Evolutionary conservation across 108 stramenopile genomes (phyloP).

Genomic region (Fistulifera solaris): DNA sequence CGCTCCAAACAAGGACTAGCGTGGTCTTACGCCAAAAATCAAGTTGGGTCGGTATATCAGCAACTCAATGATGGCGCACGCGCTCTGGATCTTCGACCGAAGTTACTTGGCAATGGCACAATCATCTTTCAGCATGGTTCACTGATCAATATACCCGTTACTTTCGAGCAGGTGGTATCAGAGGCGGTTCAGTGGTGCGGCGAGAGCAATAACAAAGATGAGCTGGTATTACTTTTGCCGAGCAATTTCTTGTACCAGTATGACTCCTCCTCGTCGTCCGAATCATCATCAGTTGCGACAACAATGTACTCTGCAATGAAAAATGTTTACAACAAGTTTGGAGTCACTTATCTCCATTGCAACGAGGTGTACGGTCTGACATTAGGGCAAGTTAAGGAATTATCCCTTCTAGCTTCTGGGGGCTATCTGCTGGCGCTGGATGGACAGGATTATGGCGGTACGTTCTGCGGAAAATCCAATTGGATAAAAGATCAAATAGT

Average conservation of each 20-base stretch:
- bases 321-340: constrained; percentile 30
- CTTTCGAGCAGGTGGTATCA: constrained; percentile 27
- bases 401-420: constrained; percentile 23
- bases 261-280: constrained; percentile 15
- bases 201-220: constrained; percentile 38
- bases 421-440: constrained; percentile 67
- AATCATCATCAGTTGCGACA: constrained; percentile 2
- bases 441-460: constrained; percentile 52
- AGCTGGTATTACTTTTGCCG: constrained; percentile 56
- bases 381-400: constrained; percentile 41
- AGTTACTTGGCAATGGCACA: constrained; percentile 47
- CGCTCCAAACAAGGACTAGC: constrained; percentile 16
- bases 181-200: constrained; percentile 48
- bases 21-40: constrained; percentile 58
- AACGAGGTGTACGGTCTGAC: constrained; percentile 36
- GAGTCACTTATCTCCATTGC: constrained; percentile 48
- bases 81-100: constrained; percentile 63
- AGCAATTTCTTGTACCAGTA: constrained; percentile 19
- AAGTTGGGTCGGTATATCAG: constrained; percentile 46
- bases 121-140: constrained; percentile 58
- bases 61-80: constrained; percentile 63
- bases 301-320: constrained; percentile 28
- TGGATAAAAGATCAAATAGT: constrained; percentile 41
- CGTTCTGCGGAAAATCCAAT: constrained; percentile 59
- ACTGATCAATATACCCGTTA: constrained; percentile 35